Base-by-base conservation (phyloP, 169 alveolate species). In the Plasmodium fragile region DNA sequence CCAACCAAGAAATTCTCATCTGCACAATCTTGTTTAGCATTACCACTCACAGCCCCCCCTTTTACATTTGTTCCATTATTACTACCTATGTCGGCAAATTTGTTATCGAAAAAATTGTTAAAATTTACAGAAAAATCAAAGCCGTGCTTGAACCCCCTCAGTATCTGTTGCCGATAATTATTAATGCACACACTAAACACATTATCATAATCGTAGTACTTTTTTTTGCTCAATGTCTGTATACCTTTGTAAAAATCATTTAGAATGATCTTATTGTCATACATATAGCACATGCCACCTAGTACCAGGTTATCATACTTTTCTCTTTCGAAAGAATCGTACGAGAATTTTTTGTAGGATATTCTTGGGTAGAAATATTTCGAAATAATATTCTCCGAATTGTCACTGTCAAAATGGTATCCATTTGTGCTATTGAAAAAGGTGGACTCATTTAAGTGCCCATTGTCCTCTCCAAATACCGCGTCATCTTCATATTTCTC, bases 61-160 rank as follows among this genome's bases (percentile, higher is more conserved):
- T 69, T 25, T n/a, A 83, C 75, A 39, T 45, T 82, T 39, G 32
- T 18, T 36, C 28, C 16, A 18, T 22, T 45, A 49, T 72, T 73
- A 65, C 28, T 34, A 18, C 39, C 72, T n/a, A 13, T 28, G 32
- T 89, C 49, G 7, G 49, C 32, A 49, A 49, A 78, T 70, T 81
- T 41, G 43, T 91, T 91, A 70, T 91, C 94, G 53, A 91, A 91
- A 80, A 91, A 91, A 49, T 91, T 91, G 83, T 91, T 91, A 91
- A 91, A 91, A 72, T 91, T 91, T 30, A 91, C 91, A 16, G 94
- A 30, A 91, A 91, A 91, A 81, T 91, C 94, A 55, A 91, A 91
- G 13, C 94, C 94, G 53, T 91, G 94, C 59, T 91, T 91, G 53
- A 91, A 91, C 25, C 94, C 94, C 73, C 83, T 91, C 49, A 91